These are phyloP conservation scores for Dipteronia sinensis DNA, from an alignment of 345 rosid species.

Conservation along the genomic window DNA sequence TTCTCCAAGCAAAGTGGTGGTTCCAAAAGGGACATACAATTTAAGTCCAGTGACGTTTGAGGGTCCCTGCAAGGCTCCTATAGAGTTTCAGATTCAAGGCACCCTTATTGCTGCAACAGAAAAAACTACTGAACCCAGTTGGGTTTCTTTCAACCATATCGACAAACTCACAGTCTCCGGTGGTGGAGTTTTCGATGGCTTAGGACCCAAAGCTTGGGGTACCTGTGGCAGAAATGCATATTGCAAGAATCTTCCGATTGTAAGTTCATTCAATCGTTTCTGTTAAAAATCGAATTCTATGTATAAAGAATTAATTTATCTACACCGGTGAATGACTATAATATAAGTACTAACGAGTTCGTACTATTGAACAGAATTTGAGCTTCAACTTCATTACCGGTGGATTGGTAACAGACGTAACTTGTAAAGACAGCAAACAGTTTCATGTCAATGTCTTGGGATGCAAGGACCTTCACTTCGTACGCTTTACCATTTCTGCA, in stretches of 20 bases:
- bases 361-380: slow-evolving; percentile 34
- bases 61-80: slow-evolving; percentile 51
- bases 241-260: slow-evolving; percentile 45
- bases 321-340: too few species aligned
- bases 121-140: slow-evolving; percentile 12
- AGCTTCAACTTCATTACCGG: slow-evolving; percentile 41
- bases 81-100: slow-evolving; percentile 42
- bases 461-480: slow-evolving; percentile 41
- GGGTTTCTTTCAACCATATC: slow-evolving; percentile 34
- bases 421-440: slow-evolving; percentile 46
- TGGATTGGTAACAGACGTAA: slow-evolving; percentile 30
- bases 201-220: slow-evolving; percentile 45
- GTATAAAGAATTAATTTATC: too few species aligned
- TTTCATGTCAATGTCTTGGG: slow-evolving; percentile 55
- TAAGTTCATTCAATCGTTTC: slow-evolving; percentile 22
- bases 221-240: slow-evolving; percentile 15
- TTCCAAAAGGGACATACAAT: slow-evolving; percentile 45
- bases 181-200: slow-evolving; percentile 47
- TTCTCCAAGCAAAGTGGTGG: slow-evolving; percentile 29
- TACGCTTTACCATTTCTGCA: slow-evolving; percentile 31
- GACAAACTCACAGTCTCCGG: slow-evolving; percentile 34
- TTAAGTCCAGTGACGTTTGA: slow-evolving; percentile 24
- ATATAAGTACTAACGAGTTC: too few species aligned
- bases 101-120: slow-evolving; percentile 38
- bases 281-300: background rate